These are phyloP conservation scores for Podospora didyma DNA, from an alignment of 495 filamentous ascomycete genomes.

Conservation along the genomic window DNA sequence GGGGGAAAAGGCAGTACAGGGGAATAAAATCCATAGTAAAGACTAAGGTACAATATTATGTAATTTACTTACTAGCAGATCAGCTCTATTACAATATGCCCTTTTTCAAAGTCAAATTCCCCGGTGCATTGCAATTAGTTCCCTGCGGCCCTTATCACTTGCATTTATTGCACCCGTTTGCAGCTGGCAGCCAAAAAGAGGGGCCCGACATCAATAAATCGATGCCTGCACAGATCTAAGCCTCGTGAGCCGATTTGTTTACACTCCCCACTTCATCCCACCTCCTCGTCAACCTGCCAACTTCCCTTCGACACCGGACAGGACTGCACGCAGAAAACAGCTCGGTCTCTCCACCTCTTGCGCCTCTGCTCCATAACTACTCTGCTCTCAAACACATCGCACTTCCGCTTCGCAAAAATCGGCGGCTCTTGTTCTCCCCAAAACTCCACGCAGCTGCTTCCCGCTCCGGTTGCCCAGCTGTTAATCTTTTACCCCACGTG, in stretches of 20 bases:
- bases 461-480: too few relatives aligned
- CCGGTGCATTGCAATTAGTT: too few relatives aligned
- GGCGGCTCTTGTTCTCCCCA: not conserved
- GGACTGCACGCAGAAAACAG: not conserved
- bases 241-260: not conserved
- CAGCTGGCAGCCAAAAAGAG: not conserved
- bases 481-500: constrained; percentile 7
- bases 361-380: not conserved
- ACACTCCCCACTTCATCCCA: not conserved
- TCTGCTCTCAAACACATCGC: not conserved
- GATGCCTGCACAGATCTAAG: not conserved
- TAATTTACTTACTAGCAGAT: too few relatives aligned
- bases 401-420: not conserved
- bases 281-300: not conserved
- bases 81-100: too few relatives aligned
- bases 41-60: too few relatives aligned
- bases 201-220: too few relatives aligned
- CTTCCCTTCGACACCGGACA: not conserved
- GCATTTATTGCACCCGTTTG: not conserved
- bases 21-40: too few relatives aligned
- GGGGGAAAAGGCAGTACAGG: too few relatives aligned
- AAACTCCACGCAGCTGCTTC: not conserved
- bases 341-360: not conserved
- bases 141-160: too few relatives aligned
- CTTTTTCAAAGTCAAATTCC: too few relatives aligned